Evolutionary conservation across 345 rosid genomes (phyloP), one percentile per base, ranked within the genome.

Genomic region (Salix caprea): DNA sequence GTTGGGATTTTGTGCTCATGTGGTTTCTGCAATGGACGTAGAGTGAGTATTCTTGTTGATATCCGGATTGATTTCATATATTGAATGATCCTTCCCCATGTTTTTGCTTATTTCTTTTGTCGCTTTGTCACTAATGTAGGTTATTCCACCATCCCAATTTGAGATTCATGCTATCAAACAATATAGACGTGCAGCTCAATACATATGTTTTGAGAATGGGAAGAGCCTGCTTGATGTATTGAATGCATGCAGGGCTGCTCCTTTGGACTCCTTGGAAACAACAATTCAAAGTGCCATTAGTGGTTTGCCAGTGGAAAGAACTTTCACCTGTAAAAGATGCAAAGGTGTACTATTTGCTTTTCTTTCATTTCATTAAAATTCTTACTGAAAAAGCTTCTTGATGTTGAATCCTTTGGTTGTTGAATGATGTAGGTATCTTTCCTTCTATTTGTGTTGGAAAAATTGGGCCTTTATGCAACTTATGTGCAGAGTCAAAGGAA

Each of bases 91-190:
- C 76, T 36, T 50, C 76, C 74, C 76, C 74, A 65, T 76, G 65
- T 24, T 77, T 44, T 56, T 78, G 52, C 30, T 72, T n/a, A 61
- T 74, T 39, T 76, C 76, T n/a, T 26, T 30, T 42, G 40, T 34
- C 73, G 69, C 54, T 16, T 21, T 42, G 50, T 76, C 73, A 21
- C 73, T 77, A 78, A 82, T 81, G 67, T 84, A 96, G 98, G 96
- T 96, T 71, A 80, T 96, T 83, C 92, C 99, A 23, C 96, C 98
- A 70, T 96, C 99, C 66, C 92, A 90, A 82, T 96, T 95, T 77
- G 99, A 95, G 93, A 93, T 95, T 82, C 99, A 95, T 89, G 99
- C 99, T 39, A 88, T 91, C 77, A 93, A 90, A 69, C 94, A 90
- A 76, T 96, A 93, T 82, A 89, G 92, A 82, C 93, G 98, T 42